Evolutionary conservation across 257 asterid species (phyloP), one percentile per base, ranked within the genome.

Genomic region (Fraxinus americana): DNA sequence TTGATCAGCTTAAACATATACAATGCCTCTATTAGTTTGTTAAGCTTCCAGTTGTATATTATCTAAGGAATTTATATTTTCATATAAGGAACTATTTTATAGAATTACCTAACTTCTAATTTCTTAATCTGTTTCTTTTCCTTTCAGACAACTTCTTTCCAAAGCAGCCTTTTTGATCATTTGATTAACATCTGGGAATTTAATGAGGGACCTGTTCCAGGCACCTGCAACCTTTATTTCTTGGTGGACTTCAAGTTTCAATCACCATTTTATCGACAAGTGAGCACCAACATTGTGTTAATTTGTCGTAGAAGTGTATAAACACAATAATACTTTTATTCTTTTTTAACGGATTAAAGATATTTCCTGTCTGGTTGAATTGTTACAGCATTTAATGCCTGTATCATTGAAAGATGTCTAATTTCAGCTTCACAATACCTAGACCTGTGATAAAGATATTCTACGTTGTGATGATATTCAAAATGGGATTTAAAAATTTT

Each of bases 151-250:
- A 86, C 96, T 61, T 89, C 96, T 69, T 87, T 91, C 32, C 88
- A 91, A 76, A 90, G 94, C 76, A 86, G 80, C 85, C 91, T 96
- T 72, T 96, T 96, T 82, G 94, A 96, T 83, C 98, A 96, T 88
- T 83, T 93, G 94, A 91, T 92, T 83, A 96, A 96, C 84, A 48
- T 87, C 75, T 96, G 99, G 99, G 96, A 96, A 85, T 96, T 96
- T 80, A 82, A 83, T 83, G 96, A 97, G 34, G 99, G 99, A 76
- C 97, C 97, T 70, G 91, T 72, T 69, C 95, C 96, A 32, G 97
- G 99, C 84, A 85, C 94, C 72, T 89, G 98, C 84, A 84, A 78
- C 88, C 91, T 96, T 78, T 83, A 90, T 86, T 96, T 96, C 82
- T 80, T 89, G 85, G 97, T 93, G 63, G 99, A 96, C 86, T 96